Evolutionary conservation across 768 basidiomycete species (phyloP).

Genomic region (Ramaria sp.): DNA sequence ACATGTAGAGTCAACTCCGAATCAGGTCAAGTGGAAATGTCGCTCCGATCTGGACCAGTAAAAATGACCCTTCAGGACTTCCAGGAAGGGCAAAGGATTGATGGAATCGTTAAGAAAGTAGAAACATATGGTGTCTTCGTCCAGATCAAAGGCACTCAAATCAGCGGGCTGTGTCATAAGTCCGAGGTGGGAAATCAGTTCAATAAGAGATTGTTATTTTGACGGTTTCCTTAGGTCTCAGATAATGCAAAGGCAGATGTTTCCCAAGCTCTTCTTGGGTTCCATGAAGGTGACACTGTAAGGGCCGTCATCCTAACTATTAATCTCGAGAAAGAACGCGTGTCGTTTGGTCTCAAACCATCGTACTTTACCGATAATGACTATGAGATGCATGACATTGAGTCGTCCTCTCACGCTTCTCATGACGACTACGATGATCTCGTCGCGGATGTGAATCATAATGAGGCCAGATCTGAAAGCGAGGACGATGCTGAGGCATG

Average conservation of each 20-base stretch:
- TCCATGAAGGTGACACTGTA: slow-evolving; percentile 80
- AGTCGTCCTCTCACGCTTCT: slow-evolving; percentile 10
- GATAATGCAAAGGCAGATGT: slow-evolving; percentile 81
- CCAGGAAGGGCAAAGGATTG: slow-evolving; percentile 68
- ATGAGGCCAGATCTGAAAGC: slow-evolving; percentile 16
- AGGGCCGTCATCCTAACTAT: slow-evolving; percentile 66
- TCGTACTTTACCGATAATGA: slow-evolving; percentile 73
- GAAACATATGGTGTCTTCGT: slow-evolving; percentile 93
- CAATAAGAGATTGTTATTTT: neutral
- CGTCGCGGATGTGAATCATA: slow-evolving; percentile 17
- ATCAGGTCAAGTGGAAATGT: slow-evolving; percentile 80
- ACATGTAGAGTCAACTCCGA: slow-evolving; percentile 50
- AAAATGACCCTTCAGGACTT: slow-evolving; percentile 47
- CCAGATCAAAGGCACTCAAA: slow-evolving; percentile 70
- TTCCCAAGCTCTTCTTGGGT: slow-evolving; percentile 61
- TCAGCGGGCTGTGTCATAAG: slow-evolving; percentile 90
- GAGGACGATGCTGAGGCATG: slow-evolving; percentile 15
- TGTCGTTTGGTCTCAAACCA: slow-evolving; percentile 77
- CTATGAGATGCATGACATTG: slow-evolving; percentile 28
- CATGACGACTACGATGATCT: slow-evolving; percentile 22
- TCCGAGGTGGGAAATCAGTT: slow-evolving; percentile 50
- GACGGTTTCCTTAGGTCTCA: slow-evolving; percentile 47
- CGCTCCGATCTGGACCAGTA: slow-evolving; percentile 53
- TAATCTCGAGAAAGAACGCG: slow-evolving; percentile 67
- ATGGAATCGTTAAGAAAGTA: slow-evolving; percentile 67